Percentiles rank a stretch among this genome's conserved stretches.
phyloP scores from a whole-genome alignment of 2,329 filamentous ascomycete genomes.

The Xenoacremonium recifei region DNA sequence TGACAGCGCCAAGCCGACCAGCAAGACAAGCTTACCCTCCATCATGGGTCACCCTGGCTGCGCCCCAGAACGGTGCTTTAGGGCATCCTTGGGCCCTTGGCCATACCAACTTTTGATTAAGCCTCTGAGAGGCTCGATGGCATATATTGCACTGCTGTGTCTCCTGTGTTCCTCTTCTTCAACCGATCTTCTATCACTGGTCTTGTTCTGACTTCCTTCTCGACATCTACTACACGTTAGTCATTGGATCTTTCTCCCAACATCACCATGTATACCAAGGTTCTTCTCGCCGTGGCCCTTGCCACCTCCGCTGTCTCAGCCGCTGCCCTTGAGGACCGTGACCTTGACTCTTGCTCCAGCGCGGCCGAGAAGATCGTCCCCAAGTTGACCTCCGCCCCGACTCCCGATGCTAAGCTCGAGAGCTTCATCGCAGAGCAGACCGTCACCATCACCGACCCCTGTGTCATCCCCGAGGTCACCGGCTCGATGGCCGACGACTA shows the following conservation, averaged over 20 bases:
- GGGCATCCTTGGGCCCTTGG: too few species aligned
- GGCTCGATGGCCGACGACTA: conserved; percentile 26
- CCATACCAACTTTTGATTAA: too few species aligned
- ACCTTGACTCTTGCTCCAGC: conserved; percentile 16
- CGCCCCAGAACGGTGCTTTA: too few species aligned
- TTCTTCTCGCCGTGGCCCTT: conserved; percentile 11
- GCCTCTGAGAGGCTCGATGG: too few species aligned
- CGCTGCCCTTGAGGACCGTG: conserved; percentile 15
- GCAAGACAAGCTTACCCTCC: too few species aligned
- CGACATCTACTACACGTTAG: too few species aligned
- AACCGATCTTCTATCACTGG: too few species aligned
- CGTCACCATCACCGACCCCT: conserved; percentile 18
- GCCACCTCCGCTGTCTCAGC: conserved; percentile 10
- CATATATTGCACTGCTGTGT: too few species aligned
- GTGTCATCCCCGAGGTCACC: conserved; percentile 25
- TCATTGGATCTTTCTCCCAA: neutral
- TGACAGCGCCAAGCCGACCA: too few species aligned
- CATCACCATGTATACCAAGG: neutral
- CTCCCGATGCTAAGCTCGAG: conserved; percentile 12
- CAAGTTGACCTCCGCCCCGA: conserved; percentile 19
- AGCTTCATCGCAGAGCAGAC: conserved; percentile 21
- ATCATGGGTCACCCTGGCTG: too few species aligned
- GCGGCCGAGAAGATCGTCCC: conserved; percentile 18
- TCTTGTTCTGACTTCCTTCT: too few species aligned
- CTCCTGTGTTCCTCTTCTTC: too few species aligned